Conservation (phyloP, 306 rosid species). For the Hippophae gyantsensis region DNA sequence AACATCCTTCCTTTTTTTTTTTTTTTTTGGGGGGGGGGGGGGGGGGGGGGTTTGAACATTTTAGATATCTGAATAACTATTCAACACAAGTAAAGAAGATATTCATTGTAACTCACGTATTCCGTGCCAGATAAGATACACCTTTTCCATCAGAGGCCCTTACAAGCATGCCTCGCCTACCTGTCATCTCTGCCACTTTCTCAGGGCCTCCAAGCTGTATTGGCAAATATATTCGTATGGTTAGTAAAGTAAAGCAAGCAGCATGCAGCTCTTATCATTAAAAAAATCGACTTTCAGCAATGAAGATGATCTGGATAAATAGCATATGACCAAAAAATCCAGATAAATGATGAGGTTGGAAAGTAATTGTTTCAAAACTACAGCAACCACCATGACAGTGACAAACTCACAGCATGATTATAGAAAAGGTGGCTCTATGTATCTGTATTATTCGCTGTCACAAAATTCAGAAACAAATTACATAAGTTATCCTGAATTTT, state of each 20-base stretch:
- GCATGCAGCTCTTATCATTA: background rate
- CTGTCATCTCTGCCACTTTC: slow-evolving; percentile 91
- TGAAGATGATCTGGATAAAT: too few species aligned
- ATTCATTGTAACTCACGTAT: slow-evolving; percentile 59
- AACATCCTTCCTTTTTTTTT: slow-evolving; percentile 50
- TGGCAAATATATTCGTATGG: slow-evolving; percentile 10
- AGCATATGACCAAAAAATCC: too few species aligned
- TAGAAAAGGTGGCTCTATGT: too few species aligned
- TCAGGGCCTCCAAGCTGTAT: slow-evolving; percentile 96
- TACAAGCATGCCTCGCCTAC: slow-evolving; percentile 99
- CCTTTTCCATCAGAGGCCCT: slow-evolving; percentile 90
- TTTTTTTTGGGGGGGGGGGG: too few species aligned
- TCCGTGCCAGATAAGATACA: slow-evolving; percentile 92
- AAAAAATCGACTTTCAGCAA: background rate
- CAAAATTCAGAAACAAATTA: too few species aligned
- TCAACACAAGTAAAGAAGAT: slow-evolving; percentile 2
- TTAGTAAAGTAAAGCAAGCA: slow-evolving; percentile 8
- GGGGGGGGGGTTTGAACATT: background rate
- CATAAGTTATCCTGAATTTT: too few species aligned
- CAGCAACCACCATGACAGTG: too few species aligned
- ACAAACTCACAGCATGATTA: too few species aligned
- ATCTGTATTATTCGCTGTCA: too few species aligned
- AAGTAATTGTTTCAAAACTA: too few species aligned
- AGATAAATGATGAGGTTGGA: too few species aligned
- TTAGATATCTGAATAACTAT: slow-evolving; percentile 9